Conservation (phyloP, 2,329 filamentous ascomycete genomes). For the Fusarium globosum region DNA sequence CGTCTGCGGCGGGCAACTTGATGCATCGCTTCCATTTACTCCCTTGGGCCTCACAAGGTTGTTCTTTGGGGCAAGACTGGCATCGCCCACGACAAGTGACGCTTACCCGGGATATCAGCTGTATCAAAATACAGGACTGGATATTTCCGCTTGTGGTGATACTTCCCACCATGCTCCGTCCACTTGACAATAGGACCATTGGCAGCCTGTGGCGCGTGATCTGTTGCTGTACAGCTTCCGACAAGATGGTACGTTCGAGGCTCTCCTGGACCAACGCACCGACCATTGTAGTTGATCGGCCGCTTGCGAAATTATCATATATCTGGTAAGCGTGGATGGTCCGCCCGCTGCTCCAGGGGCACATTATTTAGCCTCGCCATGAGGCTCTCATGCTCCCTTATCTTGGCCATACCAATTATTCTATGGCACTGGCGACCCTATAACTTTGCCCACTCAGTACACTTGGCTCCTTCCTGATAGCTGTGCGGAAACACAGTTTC, state of each 20-base stretch:
- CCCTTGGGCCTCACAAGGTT: neutral
- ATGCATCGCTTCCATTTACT: neutral
- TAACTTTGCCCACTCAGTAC: neutral
- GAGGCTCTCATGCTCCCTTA: neutral
- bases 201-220: neutral
- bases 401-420: accelerated
- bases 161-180: neutral
- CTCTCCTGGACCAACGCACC: neutral
- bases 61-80: neutral
- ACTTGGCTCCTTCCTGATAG: neutral
- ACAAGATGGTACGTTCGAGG: neutral
- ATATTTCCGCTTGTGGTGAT: neutral
- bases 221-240: neutral
- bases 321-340: neutral
- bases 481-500: neutral
- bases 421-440: neutral
- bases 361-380: accelerated
- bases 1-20: too few relatives aligned
- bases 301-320: accelerated
- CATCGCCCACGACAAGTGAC: neutral
- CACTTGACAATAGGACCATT: neutral
- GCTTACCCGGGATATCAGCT: neutral
- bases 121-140: neutral
- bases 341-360: neutral
- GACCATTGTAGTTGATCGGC: neutral